phyloP scores from a whole-genome alignment of 2,329 filamentous ascomycete species.

The Cryphonectria parasitica region DNA sequence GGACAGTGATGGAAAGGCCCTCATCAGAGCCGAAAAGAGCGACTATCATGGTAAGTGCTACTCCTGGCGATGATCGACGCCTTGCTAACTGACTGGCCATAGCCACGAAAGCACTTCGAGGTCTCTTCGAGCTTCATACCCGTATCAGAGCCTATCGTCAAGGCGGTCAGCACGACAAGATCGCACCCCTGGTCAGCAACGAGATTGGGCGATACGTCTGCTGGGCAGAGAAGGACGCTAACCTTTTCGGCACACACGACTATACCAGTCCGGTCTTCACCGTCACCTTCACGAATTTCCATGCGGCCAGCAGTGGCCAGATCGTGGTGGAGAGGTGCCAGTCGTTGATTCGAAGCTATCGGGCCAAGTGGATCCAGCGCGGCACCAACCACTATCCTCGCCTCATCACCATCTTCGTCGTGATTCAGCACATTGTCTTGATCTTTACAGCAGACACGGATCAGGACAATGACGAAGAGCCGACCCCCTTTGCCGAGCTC shows the following conservation, averaged over 20 bases:
- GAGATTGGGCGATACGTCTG: conserved; percentile 38
- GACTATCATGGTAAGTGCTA: conserved; percentile 35
- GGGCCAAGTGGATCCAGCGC: conserved; percentile 14
- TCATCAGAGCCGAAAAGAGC: conserved; percentile 36
- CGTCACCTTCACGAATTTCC: conserved; percentile 14
- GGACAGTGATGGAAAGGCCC: conserved; percentile 32
- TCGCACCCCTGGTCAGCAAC: conserved; percentile 36
- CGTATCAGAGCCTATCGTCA: conserved; percentile 39
- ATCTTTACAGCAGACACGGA: conserved; percentile 48
- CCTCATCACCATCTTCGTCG: conserved; percentile 47
- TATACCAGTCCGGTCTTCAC: conserved; percentile 27
- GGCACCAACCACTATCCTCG: conserved; percentile 33
- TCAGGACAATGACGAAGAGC: conserved; percentile 8
- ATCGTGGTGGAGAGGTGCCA: conserved; percentile 22
- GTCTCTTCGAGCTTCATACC: conserved; percentile 40
- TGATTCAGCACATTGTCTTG: conserved; percentile 54
- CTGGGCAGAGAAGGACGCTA: conserved; percentile 40
- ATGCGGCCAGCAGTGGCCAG: conserved; percentile 1
- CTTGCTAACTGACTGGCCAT: conserved; percentile 9
- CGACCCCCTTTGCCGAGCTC: conserved; percentile 37
- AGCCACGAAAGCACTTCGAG: conserved; percentile 41
- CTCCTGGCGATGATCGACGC: background rate
- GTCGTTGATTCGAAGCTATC: conserved; percentile 29
- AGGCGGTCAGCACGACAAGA: conserved; percentile 35
- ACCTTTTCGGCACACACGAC: conserved; percentile 32